Evolutionary conservation across 1,284 basidiomycete species (phyloP), one percentile per base, ranked within the genome.

Genomic region (Austropuccinia psidii): DNA sequence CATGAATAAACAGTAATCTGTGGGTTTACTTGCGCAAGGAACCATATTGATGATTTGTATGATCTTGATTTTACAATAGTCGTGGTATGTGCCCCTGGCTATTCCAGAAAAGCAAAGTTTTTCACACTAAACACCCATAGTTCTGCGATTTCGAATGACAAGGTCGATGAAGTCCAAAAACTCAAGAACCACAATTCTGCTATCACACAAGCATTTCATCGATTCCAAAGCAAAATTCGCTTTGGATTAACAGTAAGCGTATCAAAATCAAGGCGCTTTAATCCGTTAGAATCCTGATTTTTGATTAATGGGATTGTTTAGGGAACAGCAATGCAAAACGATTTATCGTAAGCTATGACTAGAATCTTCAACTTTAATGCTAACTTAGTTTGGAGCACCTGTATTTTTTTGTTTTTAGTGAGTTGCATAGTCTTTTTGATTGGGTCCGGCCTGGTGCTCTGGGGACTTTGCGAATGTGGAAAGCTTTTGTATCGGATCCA

Each of bases 241-340:
- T 72, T 72, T 61, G 68, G 68, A 13, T 60, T 72, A 31, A 72
- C 68, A 24, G 68, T 72, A 37, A 11, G 31, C 27, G n/a, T 49
- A 33, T 21, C 24, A 24, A 31, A 11, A 58, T 15, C 39, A 33
- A 43, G 31, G 41, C n/a, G 41, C 11, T 45, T 11, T 45, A 11
- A 45, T n/a, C 52, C 7, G 27, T 50, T 50, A 15, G 27, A 47
- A 4, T 27, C 21, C 4, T 15, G 35, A 29, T 43, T 54, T 29
- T 15, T 24, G 33, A n/a, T 24, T 19, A 21, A 43, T 31, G 17
- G 7, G 19, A 17, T 11, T 37, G 3, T 68, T 47, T 47, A 72
- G 68, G 68, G 68, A n/a, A 72, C 68, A 27, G 68, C 47, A 3
- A 61, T 72, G 58, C 68, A 72, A 61, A 72, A 72, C 24, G 31